Percentiles rank a stretch among this genome's conserved stretches.
These are phyloP conservation scores for Calonectria montana DNA, from an alignment of 2,329 filamentous ascomycete species.

Conservation along the genomic window DNA sequence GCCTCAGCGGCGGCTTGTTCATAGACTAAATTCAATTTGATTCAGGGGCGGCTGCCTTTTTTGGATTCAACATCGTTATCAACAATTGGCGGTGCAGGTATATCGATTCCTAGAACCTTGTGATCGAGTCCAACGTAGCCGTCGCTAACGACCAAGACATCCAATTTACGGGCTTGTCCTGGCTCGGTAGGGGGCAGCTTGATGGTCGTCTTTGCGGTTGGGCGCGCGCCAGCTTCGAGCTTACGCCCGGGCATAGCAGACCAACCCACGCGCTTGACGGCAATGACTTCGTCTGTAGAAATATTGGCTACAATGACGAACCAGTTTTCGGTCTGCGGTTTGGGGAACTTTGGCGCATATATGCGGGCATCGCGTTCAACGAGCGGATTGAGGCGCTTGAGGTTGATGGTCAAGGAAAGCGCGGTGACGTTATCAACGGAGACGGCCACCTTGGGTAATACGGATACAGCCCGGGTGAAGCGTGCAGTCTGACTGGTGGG, in stretches of 20 bases:
- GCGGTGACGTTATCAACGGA: slow-evolving; percentile 71
- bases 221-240: slow-evolving; percentile 56
- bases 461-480: slow-evolving; percentile 69
- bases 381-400: slow-evolving; percentile 76
- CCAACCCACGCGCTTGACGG: slow-evolving; percentile 90
- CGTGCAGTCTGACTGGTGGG: slow-evolving; percentile 55
- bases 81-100: slow-evolving; percentile 62
- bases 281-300: slow-evolving; percentile 80
- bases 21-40: slow-evolving; percentile 37
- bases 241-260: slow-evolving; percentile 41
- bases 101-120: slow-evolving; percentile 58
- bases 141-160: slow-evolving; percentile 86
- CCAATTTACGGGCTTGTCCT: slow-evolving; percentile 69
- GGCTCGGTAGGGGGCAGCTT: slow-evolving; percentile 65
- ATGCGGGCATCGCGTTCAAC: slow-evolving; percentile 77
- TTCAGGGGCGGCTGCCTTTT: slow-evolving; percentile 45
- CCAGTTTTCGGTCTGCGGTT: slow-evolving; percentile 93
- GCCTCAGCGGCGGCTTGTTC: slow-evolving; percentile 17
- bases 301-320: slow-evolving; percentile 83
- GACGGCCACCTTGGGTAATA: slow-evolving; percentile 77
- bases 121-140: slow-evolving; percentile 82
- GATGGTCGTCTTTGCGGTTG: slow-evolving; percentile 67
- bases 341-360: slow-evolving; percentile 90
- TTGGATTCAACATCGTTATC: slow-evolving; percentile 59
- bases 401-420: slow-evolving; percentile 69